A percentile compares a stretch with the other conserved stretches of the same genome.
phyloP scores from a whole-genome alignment of 2,329 filamentous ascomycete genomes.

The Cladobotryum protrusum region DNA sequence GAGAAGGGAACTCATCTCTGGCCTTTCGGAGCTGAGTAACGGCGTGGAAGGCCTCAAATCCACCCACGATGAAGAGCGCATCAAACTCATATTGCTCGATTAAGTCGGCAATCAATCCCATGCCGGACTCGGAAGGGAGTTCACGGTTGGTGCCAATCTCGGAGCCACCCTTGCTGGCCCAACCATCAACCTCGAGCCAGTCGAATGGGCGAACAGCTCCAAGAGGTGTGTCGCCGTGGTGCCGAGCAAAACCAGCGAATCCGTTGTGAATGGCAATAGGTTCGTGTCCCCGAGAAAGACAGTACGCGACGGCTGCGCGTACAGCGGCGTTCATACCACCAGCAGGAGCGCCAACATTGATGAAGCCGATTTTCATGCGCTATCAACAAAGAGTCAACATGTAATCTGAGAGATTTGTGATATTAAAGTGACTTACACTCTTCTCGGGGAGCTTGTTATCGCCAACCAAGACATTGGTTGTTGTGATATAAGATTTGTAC shows the following conservation, averaged over 20 bases:
- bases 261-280: slow-evolving; percentile 93
- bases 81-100: slow-evolving; percentile 87
- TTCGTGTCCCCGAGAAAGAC: slow-evolving; percentile 83
- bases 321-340: slow-evolving; percentile 98
- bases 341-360: slow-evolving; percentile 93
- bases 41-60: slow-evolving; percentile 94
- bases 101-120: slow-evolving; percentile 73
- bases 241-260: slow-evolving; percentile 86
- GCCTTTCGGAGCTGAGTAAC: slow-evolving; percentile 81
- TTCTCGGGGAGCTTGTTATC: slow-evolving; percentile 59
- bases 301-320: slow-evolving; percentile 88
- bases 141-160: slow-evolving; percentile 98
- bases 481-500: slow-evolving; percentile 84
- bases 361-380: slow-evolving; percentile 89
- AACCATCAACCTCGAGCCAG: slow-evolving; percentile 91
- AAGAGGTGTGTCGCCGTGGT: slow-evolving; percentile 76
- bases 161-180: slow-evolving; percentile 94
- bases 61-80: slow-evolving; percentile 84
- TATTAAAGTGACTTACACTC: slow-evolving; percentile 49
- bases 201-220: slow-evolving; percentile 78
- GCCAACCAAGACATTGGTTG: slow-evolving; percentile 73
- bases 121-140: slow-evolving; percentile 76
- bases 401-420: not conserved
- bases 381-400: slow-evolving; percentile 26
- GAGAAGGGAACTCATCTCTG: slow-evolving; percentile 68